Evolutionary conservation across 331 rosid genomes (phyloP).

Genomic region (Erythrophleum ivorense): DNA sequence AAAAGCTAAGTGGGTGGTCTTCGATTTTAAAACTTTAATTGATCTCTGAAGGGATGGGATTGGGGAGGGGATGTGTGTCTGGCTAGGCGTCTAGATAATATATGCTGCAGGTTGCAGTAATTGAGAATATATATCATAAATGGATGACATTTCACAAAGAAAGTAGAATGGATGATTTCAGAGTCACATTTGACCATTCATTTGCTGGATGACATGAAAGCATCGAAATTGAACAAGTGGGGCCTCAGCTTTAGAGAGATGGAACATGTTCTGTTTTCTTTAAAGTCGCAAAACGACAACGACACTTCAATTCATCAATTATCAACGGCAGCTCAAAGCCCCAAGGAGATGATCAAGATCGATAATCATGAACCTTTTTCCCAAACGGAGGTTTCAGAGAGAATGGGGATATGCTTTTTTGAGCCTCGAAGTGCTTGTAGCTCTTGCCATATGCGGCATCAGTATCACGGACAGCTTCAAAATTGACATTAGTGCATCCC

Average conservation of each 20-base stretch:
- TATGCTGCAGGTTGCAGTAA: neutral
- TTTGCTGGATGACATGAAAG: constrained; percentile 55
- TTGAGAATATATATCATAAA: neutral
- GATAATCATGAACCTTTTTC: neutral
- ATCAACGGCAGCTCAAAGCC: constrained; percentile 14
- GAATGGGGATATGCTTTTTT: neutral
- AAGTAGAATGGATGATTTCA: constrained; percentile 38
- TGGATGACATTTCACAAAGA: neutral
- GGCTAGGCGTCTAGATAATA: neutral
- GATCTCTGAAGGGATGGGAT: constrained; percentile 27
- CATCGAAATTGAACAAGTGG: constrained; percentile 44
- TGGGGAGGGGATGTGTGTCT: constrained; percentile 26
- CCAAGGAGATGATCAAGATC: neutral
- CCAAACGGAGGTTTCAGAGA: neutral
- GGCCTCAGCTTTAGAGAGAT: constrained; percentile 36
- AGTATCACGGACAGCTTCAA: neutral
- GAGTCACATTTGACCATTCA: constrained; percentile 57
- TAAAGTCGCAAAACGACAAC: constrained; percentile 44
- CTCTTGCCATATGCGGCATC: neutral
- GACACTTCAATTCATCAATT: constrained; percentile 35
- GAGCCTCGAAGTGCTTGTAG: neutral
- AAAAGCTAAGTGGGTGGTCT: neutral
- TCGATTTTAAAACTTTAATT: neutral
- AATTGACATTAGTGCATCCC: neutral
- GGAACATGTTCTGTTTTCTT: constrained; percentile 54